A percentile compares a stretch with the other conserved stretches of the same genome.
phyloP scores from a whole-genome alignment of 257 asterid species.

The Gynochthodes officinalis region DNA sequence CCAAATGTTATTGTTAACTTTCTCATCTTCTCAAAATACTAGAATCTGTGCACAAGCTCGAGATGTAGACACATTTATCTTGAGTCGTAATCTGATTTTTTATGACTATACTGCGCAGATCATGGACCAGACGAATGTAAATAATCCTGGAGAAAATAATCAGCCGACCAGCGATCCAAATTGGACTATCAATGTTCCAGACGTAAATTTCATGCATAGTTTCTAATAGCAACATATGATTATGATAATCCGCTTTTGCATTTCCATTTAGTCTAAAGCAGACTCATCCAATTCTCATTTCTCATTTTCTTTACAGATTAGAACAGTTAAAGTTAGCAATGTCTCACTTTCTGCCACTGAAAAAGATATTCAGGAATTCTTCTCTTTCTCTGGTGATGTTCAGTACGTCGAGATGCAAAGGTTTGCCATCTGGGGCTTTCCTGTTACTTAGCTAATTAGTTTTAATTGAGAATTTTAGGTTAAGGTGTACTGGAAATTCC shows the following conservation, averaged over 20 bases:
- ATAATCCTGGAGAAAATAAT: conserved; percentile 21
- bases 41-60: background rate
- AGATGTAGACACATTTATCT: background rate
- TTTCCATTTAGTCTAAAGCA: background rate
- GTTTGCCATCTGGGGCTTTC: conserved; percentile 22
- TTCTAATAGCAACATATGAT: background rate
- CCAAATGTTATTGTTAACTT: background rate
- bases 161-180: conserved; percentile 20
- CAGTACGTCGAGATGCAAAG: conserved; percentile 52
- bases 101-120: conserved; percentile 21
- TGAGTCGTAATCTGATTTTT: background rate
- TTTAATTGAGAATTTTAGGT: background rate
- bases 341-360: conserved; percentile 33
- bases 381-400: conserved; percentile 52
- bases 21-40: background rate
- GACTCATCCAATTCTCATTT: background rate
- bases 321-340: conserved; percentile 47
- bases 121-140: conserved; percentile 28
- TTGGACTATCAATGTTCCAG: conserved; percentile 31
- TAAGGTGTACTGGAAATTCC: background rate
- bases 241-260: background rate
- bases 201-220: conserved; percentile 25
- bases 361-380: conserved; percentile 42
- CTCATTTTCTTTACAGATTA: conserved; percentile 29
- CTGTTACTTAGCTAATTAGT: background rate